Evolutionary conservation across 2,329 filamentous ascomycete species (phyloP).

Genomic region (Aspergillus pseudoterreus): DNA sequence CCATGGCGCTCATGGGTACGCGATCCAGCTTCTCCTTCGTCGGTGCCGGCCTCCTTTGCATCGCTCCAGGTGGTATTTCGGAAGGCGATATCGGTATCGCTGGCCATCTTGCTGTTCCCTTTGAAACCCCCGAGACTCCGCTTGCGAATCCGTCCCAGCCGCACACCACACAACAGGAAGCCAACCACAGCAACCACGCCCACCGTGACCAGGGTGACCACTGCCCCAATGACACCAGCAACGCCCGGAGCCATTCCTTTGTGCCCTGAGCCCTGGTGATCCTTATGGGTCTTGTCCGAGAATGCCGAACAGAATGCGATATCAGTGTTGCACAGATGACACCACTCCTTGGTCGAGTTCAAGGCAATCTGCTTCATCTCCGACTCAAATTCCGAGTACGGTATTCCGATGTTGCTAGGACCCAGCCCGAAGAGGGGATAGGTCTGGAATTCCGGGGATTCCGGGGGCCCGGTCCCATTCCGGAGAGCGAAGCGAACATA

Average conservation of each 20-base stretch:
- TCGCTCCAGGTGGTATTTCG: constrained; percentile 38
- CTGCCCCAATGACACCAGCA: constrained; percentile 55
- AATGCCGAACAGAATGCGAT: constrained; percentile 51
- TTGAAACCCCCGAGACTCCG: constrained; percentile 54
- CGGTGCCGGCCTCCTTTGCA: constrained; percentile 27
- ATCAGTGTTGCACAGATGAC: constrained; percentile 43
- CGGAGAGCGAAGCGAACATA: constrained; percentile 56
- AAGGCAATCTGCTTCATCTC: constrained; percentile 45
- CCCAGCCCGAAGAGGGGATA: constrained; percentile 52
- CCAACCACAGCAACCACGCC: constrained; percentile 38
- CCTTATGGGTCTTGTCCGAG: constrained; percentile 14
- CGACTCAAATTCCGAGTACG: constrained; percentile 49
- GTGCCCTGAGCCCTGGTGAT: not conserved
- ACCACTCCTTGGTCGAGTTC: constrained; percentile 50
- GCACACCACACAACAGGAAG: constrained; percentile 45
- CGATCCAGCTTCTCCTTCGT: constrained; percentile 20
- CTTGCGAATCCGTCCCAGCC: constrained; percentile 40
- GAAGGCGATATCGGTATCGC: constrained; percentile 51
- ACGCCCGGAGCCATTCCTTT: constrained; percentile 41
- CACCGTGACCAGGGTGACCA: constrained; percentile 48
- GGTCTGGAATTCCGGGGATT: constrained; percentile 25
- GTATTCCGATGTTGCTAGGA: constrained; percentile 44
- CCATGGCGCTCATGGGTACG: constrained; percentile 52
- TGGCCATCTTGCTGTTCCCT: constrained; percentile 51
- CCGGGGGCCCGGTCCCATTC: constrained; percentile 49